These are phyloP conservation scores for Colletotrichum theobromicola DNA, from an alignment of 2,329 filamentous ascomycete species.

Conservation along the genomic window DNA sequence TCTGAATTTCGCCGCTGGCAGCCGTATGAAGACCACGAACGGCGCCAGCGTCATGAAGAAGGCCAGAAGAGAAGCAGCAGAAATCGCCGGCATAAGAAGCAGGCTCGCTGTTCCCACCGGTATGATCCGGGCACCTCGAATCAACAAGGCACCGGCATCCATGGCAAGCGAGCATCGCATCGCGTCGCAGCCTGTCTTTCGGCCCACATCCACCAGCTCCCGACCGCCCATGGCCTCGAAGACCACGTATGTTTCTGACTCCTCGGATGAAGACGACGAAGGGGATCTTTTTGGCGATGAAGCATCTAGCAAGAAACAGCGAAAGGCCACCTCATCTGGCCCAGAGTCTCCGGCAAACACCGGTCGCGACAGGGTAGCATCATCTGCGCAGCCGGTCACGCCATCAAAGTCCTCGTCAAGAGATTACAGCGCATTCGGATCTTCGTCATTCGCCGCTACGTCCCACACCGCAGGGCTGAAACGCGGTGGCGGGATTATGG, in stretches of 20 bases:
- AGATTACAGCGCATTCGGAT: background rate
- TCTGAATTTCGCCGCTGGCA: conserved; percentile 51
- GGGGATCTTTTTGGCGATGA: conserved; percentile 9
- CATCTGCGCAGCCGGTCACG: background rate
- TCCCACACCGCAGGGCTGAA: background rate
- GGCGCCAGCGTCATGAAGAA: conserved; percentile 61
- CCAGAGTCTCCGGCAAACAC: background rate
- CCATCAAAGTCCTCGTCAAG: background rate
- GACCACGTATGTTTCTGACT: conserved; percentile 46
- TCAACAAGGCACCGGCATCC: conserved; percentile 48
- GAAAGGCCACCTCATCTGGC: background rate
- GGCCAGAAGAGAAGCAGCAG: conserved; percentile 60
- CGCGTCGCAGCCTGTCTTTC: conserved; percentile 41
- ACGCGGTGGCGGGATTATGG: conserved; percentile 7
- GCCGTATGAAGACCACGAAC: conserved; percentile 56
- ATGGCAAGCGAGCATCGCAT: conserved; percentile 61
- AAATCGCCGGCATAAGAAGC: conserved; percentile 48
- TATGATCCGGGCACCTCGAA: conserved; percentile 40
- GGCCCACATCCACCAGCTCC: conserved; percentile 23
- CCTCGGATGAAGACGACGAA: conserved; percentile 21
- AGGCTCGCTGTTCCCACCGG: conserved; percentile 17
- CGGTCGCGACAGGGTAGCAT: background rate
- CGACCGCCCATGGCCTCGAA: conserved; percentile 18
- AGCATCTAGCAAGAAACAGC: background rate
- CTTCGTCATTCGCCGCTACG: background rate